Evolutionary conservation across 441 rosid species (phyloP).

Genomic region (Arabidopsis hybrid): DNA sequence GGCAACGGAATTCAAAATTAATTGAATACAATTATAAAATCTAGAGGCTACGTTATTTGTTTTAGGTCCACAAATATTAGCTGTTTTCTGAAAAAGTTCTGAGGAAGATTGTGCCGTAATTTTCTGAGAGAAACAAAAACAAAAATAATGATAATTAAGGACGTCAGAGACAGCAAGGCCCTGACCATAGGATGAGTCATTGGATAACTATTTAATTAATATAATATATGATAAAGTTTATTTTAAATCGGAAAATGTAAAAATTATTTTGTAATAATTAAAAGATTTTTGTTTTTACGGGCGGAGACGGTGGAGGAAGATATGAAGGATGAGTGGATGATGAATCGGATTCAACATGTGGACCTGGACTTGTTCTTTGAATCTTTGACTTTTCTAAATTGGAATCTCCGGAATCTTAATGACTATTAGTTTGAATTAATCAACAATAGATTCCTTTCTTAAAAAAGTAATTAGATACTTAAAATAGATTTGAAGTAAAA

Average conservation of each 20-base stretch:
- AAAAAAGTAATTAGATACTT: not conserved
- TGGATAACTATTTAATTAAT: slow-evolving; percentile 38
- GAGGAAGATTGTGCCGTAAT: slow-evolving; percentile 36
- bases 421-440: slow-evolving; percentile 35
- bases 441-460: slow-evolving; percentile 21
- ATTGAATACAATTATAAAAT: slow-evolving; percentile 1
- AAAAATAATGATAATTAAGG: slow-evolving; percentile 13
- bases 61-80: slow-evolving; percentile 35
- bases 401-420: slow-evolving; percentile 41
- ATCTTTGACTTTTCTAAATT: slow-evolving; percentile 46
- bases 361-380: slow-evolving; percentile 38
- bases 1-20: slow-evolving; percentile 22
- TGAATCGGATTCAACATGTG: slow-evolving; percentile 40
- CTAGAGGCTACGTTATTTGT: slow-evolving; percentile 25
- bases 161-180: slow-evolving; percentile 44
- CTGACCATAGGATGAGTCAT: slow-evolving; percentile 42
- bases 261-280: not conserved
- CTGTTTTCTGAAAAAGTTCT: slow-evolving; percentile 10
- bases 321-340: slow-evolving; percentile 42
- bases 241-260: not conserved
- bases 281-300: slow-evolving; percentile 4
- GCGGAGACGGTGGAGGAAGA: slow-evolving; percentile 41
- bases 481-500: slow-evolving; percentile 5
- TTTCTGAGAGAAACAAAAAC: slow-evolving; percentile 12
- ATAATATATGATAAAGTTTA: slow-evolving; percentile 4